Evolutionary conservation across 768 basidiomycete genomes (phyloP).

Genomic region (Mycena crocata): DNA sequence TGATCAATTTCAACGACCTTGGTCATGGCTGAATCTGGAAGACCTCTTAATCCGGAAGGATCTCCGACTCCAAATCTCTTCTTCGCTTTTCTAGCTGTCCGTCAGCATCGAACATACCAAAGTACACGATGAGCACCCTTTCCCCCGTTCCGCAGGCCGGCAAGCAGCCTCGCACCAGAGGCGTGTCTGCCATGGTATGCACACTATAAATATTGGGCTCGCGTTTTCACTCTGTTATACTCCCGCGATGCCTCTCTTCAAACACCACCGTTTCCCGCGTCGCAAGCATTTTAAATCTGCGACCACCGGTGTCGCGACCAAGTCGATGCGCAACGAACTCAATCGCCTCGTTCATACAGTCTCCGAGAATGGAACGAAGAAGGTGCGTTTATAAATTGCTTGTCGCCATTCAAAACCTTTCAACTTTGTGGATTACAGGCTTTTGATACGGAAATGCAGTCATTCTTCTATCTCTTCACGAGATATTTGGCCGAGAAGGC

Average conservation of each 20-base stretch:
- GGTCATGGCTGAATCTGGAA: too few relatives aligned
- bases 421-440: constrained; percentile 44
- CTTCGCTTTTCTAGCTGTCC: too few relatives aligned
- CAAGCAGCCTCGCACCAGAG: constrained; percentile 18
- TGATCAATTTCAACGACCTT: too few relatives aligned
- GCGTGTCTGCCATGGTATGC: constrained; percentile 16
- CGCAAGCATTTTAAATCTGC: constrained; percentile 57
- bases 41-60: too few relatives aligned
- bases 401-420: background rate
- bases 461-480: constrained; percentile 86
- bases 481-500: constrained; percentile 81
- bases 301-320: constrained; percentile 62
- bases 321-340: constrained; percentile 76
- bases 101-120: too few relatives aligned
- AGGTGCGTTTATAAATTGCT: constrained; percentile 55
- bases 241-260: constrained; percentile 51
- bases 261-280: constrained; percentile 52
- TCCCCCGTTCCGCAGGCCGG: background rate
- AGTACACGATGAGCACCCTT: too few relatives aligned
- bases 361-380: constrained; percentile 64
- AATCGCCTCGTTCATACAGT: constrained; percentile 73
- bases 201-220: constrained; percentile 15
- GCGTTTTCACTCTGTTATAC: background rate
- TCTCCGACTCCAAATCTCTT: too few relatives aligned
- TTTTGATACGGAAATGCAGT: constrained; percentile 86